Percentiles rank a stretch among this genome's conserved stretches.
These are phyloP conservation scores for Ogataea naganishii DNA, from an alignment of 805 yeast species.

Conservation along the genomic window DNA sequence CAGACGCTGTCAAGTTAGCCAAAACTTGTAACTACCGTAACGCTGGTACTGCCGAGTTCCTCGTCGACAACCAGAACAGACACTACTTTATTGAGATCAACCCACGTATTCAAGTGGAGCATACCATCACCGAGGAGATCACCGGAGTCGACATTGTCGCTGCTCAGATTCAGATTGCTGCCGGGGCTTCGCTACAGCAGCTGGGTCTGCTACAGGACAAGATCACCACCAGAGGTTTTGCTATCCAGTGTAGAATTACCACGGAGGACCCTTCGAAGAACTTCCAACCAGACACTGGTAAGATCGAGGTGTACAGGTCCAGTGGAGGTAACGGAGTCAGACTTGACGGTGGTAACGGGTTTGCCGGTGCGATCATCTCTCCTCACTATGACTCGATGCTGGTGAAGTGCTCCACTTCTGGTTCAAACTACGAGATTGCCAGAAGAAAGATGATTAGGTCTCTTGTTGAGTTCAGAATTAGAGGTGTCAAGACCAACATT, in stretches of 20 bases:
- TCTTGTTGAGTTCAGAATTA: conserved; percentile 91
- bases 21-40: conserved; percentile 82
- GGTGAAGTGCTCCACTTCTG: conserved; percentile 96
- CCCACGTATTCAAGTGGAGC: conserved; percentile 98
- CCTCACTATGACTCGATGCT: conserved; percentile 98
- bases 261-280: conserved; percentile 96
- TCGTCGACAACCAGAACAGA: conserved; percentile 87
- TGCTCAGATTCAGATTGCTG: conserved; percentile 97
- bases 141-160: conserved; percentile 98
- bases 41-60: conserved; percentile 98
- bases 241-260: conserved; percentile 98
- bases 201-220: conserved; percentile 90
- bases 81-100: conserved; percentile 97
- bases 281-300: conserved; percentile 98
- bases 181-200: conserved; percentile 91
- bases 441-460: conserved; percentile 97
- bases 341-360: conserved; percentile 97
- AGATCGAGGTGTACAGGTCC: conserved; percentile 94
- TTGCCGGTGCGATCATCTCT: conserved; percentile 91
- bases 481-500: conserved; percentile 98
- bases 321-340: conserved; percentile 99
- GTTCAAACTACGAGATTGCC: conserved; percentile 92
- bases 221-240: conserved; percentile 93
- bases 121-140: conserved; percentile 96
- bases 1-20: conserved; percentile 93